Percentiles rank a stretch among this genome's conserved stretches.
Conservation (phyloP, 768 basidiomycete genomes). For the Inosperma sp. region DNA sequence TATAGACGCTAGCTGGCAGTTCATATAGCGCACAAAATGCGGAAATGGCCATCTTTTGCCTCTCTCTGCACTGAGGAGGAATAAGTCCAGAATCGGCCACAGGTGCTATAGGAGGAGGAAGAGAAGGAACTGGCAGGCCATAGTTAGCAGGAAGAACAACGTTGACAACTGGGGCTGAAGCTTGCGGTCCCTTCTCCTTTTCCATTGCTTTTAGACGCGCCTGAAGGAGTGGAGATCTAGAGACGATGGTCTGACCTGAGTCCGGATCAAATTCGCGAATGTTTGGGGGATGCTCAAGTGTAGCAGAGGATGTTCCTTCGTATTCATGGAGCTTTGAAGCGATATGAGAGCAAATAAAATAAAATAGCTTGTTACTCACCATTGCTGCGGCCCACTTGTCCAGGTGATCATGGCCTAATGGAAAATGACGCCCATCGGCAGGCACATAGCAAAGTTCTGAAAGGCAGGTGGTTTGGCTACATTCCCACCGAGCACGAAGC, state of each 20-base stretch:
- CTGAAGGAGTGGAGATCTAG: constrained; percentile 14
- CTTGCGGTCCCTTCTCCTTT: constrained; percentile 1
- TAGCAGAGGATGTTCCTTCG: constrained; percentile 1
- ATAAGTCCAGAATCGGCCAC: background rate
- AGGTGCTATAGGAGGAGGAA: background rate
- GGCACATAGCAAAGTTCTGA: constrained; percentile 12
- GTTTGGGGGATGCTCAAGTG: constrained; percentile 14
- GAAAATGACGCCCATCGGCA: constrained; percentile 12
- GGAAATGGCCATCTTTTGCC: background rate
- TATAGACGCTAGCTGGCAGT: constrained; percentile 6
- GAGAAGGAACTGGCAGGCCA: background rate
- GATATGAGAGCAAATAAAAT: background rate
- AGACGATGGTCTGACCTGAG: background rate
- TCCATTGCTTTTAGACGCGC: constrained; percentile 10
- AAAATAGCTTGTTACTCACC: constrained; percentile 4
- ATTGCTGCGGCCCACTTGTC: constrained; percentile 15
- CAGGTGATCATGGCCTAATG: constrained; percentile 12
- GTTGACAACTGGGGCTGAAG: constrained; percentile 6
- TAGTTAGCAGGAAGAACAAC: constrained; percentile 5
- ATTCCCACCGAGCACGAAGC: constrained; percentile 11
- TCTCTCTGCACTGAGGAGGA: background rate
- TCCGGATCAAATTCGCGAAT: constrained; percentile 12
- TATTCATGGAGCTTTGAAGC: constrained; percentile 4
- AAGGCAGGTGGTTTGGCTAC: constrained; percentile 12
- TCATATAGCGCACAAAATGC: constrained; percentile 10